Percentiles rank a stretch among this genome's conserved stretches.
Conservation (phyloP, 2,329 filamentous ascomycete genomes). For the Penicillium hesseltinei region DNA sequence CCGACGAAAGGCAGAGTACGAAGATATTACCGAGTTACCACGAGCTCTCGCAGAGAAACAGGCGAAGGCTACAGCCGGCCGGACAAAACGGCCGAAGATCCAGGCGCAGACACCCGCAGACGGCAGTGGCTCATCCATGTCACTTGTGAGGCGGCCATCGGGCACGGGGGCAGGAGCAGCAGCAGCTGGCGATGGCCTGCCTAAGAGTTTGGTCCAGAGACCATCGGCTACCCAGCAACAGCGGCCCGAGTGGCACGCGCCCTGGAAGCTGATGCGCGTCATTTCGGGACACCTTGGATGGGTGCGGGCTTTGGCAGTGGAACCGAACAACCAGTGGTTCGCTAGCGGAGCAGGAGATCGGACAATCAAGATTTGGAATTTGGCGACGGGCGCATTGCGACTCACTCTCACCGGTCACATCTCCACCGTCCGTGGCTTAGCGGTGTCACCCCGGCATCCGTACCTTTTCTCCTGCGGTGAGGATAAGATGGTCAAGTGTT, state of each 20-base stretch:
- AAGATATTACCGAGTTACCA: constrained; percentile 72
- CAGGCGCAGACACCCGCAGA: constrained; percentile 53
- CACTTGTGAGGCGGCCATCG: constrained; percentile 50
- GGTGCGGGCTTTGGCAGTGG: constrained; percentile 85
- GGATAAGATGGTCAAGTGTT: constrained; percentile 99
- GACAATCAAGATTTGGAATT: constrained; percentile 98
- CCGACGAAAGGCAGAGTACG: constrained; percentile 64
- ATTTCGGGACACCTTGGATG: constrained; percentile 95
- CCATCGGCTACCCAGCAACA: constrained; percentile 62
- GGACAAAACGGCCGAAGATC: constrained; percentile 61
- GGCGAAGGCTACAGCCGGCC: constrained; percentile 61
- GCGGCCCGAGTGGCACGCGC: constrained; percentile 92
- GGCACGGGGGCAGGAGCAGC: constrained; percentile 32
- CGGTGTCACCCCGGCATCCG: constrained; percentile 87
- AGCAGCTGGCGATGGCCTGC: constrained; percentile 47
- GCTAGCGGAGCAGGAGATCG: constrained; percentile 91
- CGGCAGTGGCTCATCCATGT: constrained; percentile 52
- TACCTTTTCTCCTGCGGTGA: constrained; percentile 98
- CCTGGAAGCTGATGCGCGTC: constrained; percentile 97
- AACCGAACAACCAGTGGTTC: constrained; percentile 97
- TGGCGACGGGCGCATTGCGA: constrained; percentile 79
- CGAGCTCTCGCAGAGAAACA: constrained; percentile 76
- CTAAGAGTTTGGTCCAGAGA: constrained; percentile 61
- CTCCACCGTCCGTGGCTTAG: constrained; percentile 85
- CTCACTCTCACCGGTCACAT: constrained; percentile 93